Base-by-base conservation (phyloP, 257 asterid species). In the Fraxinus americana region DNA sequence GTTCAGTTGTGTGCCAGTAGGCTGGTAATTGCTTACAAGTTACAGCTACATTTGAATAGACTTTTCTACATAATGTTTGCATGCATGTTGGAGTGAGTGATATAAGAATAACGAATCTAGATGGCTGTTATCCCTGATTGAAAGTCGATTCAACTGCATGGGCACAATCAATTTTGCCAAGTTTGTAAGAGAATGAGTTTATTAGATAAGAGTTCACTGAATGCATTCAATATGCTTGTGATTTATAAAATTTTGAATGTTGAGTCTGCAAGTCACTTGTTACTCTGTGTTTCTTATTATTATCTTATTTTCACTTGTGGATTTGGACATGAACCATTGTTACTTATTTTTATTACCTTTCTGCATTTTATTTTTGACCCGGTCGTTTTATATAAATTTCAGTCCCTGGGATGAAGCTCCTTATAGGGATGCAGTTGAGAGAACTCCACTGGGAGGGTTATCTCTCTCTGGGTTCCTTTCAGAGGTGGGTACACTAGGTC, bases 341-440 rank as follows among this genome's bases (percentile, higher is more conserved):
- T 72, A 50, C 67, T 57, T 75, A 36, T 68, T 82, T 67, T 67
- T 30, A 43, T 43, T 59, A 67, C 67, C 39, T 76, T 73, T 41
- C 66, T 74, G 82, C 65, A 79, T 65, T 38, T 73, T 74, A 52
- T 43, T 36, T 25, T 30, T 87, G 79, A 48, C 77, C 82, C 76
- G 74, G 77, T 79, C 41, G 79, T 80, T 45, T 66, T 83, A 35
- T 87, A 84, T 80, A 72, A 81, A 75, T 85, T 81, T 54, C 88
- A 96, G 99, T 73, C 98, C 98, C 59, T 96, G 97, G 97, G 90
- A 87, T 72, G 95, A 89, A 82, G 83, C 89, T 86, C 99, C 98
- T 83, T 96, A 93, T 73, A 89, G 83, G 71, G 97, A 93, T 87
- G 99, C 97, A 35, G 97, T 91, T 5, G 92, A 92, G 85, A 91